Conservation (phyloP, 163 green algal species). For the Chlamydomonas reinhardtii region DNA sequence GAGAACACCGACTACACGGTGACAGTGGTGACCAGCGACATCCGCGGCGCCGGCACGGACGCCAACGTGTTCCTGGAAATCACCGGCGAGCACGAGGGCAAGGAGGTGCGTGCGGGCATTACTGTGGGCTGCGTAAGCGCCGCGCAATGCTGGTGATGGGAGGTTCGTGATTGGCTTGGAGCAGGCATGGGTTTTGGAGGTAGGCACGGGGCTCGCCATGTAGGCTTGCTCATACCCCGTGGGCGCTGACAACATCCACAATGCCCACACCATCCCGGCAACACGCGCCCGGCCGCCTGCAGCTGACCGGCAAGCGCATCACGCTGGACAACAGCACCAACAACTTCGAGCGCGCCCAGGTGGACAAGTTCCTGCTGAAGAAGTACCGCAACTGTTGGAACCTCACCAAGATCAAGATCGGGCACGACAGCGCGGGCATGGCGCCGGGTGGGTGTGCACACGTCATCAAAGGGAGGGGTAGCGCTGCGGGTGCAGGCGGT, state of each 20-base stretch:
- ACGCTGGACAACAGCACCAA: constrained; percentile 63
- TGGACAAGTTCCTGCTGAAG: constrained; percentile 74
- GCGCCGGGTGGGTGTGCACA: constrained; percentile 42
- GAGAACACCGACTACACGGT: constrained; percentile 63
- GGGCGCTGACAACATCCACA: no score
- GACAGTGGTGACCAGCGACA: background rate
- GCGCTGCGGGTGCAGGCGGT: no score
- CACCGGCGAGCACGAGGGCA: constrained; percentile 50
- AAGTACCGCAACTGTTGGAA: constrained; percentile 64
- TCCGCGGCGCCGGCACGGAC: constrained; percentile 51
- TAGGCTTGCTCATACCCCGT: no score
- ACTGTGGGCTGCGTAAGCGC: no score
- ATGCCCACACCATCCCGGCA: background rate
- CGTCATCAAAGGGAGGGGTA: no score
- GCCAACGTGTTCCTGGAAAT: constrained; percentile 66
- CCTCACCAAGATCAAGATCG: constrained; percentile 66
- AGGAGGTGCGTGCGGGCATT: constrained; percentile 41
- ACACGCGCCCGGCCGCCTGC: background rate
- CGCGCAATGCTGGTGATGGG: no score
- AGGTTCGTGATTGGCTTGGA: background rate
- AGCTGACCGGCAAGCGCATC: constrained; percentile 44
- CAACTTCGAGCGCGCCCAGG: constrained; percentile 59
- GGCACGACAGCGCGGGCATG: constrained; percentile 71
- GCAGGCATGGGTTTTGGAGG: background rate
- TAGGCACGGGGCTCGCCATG: no score